Percentiles rank a stretch among this genome's conserved stretches.
These are phyloP conservation scores for Aspergillus saccharolyticus DNA, from an alignment of 495 filamentous ascomycete genomes.

Conservation along the genomic window DNA sequence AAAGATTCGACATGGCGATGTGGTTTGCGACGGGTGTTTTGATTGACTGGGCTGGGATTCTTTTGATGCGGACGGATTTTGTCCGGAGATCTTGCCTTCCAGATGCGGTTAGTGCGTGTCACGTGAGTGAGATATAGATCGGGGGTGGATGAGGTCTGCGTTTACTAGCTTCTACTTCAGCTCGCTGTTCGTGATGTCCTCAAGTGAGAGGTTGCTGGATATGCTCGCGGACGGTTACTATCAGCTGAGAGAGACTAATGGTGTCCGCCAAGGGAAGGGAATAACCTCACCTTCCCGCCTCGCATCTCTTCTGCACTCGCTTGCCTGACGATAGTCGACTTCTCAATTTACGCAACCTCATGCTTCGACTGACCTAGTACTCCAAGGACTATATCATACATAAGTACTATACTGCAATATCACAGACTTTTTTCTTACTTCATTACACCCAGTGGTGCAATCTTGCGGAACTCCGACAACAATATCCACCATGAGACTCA, in stretches of 20 bases:
- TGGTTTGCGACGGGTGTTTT: constrained; percentile 21
- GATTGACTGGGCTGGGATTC: constrained; percentile 9
- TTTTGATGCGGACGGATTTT: constrained; percentile 35
- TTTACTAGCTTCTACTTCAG: neutral
- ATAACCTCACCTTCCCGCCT: neutral
- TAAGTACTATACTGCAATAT: neutral
- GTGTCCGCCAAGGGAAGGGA: neutral
- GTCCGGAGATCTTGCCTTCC: constrained; percentile 23
- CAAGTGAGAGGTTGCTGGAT: neutral
- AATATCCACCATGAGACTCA: neutral
- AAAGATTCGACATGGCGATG: constrained; percentile 31
- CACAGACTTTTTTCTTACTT: neutral
- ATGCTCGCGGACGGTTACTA: no score
- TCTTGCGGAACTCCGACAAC: neutral
- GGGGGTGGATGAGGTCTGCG: neutral
- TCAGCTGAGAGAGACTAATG: neutral
- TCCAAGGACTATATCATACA: neutral
- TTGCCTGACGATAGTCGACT: neutral
- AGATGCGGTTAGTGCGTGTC: constrained; percentile 27
- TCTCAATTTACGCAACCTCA: neutral
- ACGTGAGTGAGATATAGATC: constrained; percentile 25
- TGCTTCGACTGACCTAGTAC: neutral
- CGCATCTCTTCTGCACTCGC: neutral
- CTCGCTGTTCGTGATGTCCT: constrained; percentile 26
- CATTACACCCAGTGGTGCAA: neutral